Conservation (phyloP, 208 protist species). For the Herpetomonas tarakana region DNA sequence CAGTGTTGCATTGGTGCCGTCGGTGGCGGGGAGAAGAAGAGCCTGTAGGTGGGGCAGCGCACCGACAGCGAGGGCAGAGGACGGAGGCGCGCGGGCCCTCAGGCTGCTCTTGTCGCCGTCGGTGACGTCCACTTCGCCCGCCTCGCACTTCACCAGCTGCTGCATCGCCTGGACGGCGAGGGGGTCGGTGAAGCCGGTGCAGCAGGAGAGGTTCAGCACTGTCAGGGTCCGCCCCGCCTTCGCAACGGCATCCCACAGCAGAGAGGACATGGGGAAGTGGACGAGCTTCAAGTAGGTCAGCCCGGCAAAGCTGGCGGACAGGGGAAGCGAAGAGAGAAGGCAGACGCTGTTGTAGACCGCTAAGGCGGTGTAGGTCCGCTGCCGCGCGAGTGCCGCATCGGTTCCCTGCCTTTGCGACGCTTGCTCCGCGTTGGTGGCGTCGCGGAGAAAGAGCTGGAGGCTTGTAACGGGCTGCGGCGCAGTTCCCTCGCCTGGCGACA, state of each 20-base stretch:
- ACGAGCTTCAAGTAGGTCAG: neutral
- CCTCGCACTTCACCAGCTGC: neutral
- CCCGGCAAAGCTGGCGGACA: neutral
- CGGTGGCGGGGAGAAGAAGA: constrained; percentile 1
- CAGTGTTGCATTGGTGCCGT: neutral
- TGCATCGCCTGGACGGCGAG: constrained; percentile 3
- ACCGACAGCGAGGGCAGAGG: too few species aligned
- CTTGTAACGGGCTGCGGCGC: neutral
- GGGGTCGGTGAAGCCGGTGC: constrained; percentile 1
- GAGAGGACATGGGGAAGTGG: constrained; percentile 2
- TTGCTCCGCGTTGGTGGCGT: neutral
- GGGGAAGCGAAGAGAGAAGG: constrained; percentile 3
- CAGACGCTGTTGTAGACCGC: constrained; percentile 4
- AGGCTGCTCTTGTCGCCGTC: too few species aligned
- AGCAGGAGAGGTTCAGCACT: constrained; percentile 5
- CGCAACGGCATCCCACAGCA: constrained; percentile 5
- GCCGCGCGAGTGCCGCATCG: neutral
- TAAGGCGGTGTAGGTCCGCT: constrained; percentile 1
- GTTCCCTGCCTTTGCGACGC: neutral
- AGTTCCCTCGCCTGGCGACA: too few species aligned
- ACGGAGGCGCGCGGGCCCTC: too few species aligned
- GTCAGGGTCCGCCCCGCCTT: neutral
- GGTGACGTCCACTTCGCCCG: neutral
- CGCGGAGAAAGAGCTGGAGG: constrained; percentile 4
- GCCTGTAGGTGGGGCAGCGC: neutral